Conservation (phyloP, 805 yeast species). For the Metschnikowia continentalis region DNA sequence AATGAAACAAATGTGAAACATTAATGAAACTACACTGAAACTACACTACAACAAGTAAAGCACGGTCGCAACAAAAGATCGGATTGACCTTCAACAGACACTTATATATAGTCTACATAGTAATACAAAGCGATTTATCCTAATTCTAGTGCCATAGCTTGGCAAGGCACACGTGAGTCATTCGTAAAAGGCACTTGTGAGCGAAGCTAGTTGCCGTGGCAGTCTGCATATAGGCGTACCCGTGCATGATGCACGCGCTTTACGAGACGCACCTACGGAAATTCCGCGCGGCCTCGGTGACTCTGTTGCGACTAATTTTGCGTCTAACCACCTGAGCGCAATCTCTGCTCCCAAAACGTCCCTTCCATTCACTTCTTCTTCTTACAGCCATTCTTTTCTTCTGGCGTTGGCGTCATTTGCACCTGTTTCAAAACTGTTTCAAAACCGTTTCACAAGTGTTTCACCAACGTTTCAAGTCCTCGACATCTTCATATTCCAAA, state of each 20-base stretch:
- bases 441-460: too few relatives aligned
- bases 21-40: too few relatives aligned
- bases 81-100: too few relatives aligned
- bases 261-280: background rate
- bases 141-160: too few relatives aligned
- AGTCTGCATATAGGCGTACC: background rate
- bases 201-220: background rate
- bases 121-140: too few relatives aligned
- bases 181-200: background rate
- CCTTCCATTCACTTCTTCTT: background rate
- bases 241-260: background rate
- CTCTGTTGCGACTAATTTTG: constrained; percentile 1
- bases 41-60: too few relatives aligned
- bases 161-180: background rate
- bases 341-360: background rate
- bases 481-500: too few relatives aligned
- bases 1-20: background rate
- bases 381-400: background rate
- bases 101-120: too few relatives aligned
- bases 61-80: too few relatives aligned
- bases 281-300: constrained; percentile 1
- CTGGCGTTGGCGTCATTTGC: background rate
- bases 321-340: background rate
- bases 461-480: too few relatives aligned
- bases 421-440: too few relatives aligned